Percentiles rank a stretch among this genome's conserved stretches.
These are phyloP conservation scores for Fusarium sacchari DNA, from an alignment of 2,329 filamentous ascomycete genomes.

Conservation along the genomic window DNA sequence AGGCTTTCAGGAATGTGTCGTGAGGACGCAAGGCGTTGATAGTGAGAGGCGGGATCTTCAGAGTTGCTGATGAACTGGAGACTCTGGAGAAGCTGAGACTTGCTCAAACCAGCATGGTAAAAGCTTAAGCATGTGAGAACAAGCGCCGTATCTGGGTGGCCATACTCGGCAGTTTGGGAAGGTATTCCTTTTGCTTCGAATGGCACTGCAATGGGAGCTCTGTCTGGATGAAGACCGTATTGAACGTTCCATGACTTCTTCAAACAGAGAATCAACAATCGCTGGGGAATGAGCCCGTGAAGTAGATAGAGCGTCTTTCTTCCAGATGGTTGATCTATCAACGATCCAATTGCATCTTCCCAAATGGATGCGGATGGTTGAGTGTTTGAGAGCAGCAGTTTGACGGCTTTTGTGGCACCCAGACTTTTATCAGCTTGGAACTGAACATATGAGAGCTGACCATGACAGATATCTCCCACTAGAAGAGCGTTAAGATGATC, in stretches of 20 bases:
- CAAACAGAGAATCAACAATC: slow-evolving; percentile 66
- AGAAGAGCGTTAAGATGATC: slow-evolving; percentile 55
- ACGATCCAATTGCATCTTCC: neutral
- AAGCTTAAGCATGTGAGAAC: slow-evolving; percentile 72
- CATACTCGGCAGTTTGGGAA: slow-evolving; percentile 70
- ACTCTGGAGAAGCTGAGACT: slow-evolving; percentile 58
- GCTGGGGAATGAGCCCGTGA: slow-evolving; percentile 68
- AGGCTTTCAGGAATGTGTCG: slow-evolving; percentile 58
- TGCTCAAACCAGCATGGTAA: slow-evolving; percentile 69
- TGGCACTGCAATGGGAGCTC: slow-evolving; percentile 72
- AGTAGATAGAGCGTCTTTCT: slow-evolving; percentile 59
- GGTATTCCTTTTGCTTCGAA: slow-evolving; percentile 74
- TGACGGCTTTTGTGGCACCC: neutral
- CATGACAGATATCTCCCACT: slow-evolving; percentile 53
- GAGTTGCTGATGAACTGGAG: slow-evolving; percentile 63
- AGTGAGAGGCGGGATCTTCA: slow-evolving; percentile 66
- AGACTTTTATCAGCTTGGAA: neutral
- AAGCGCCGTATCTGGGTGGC: slow-evolving; percentile 74
- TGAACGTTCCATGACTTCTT: slow-evolving; percentile 74
- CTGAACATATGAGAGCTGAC: slow-evolving; percentile 26
- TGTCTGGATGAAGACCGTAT: slow-evolving; percentile 65
- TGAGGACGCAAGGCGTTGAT: slow-evolving; percentile 59
- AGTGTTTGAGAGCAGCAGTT: neutral
- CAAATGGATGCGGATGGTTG: neutral
- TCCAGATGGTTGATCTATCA: slow-evolving; percentile 51